phyloP scores from a whole-genome alignment of 108 stramenopile genomes.

The Skeletonema costatum region DNA sequence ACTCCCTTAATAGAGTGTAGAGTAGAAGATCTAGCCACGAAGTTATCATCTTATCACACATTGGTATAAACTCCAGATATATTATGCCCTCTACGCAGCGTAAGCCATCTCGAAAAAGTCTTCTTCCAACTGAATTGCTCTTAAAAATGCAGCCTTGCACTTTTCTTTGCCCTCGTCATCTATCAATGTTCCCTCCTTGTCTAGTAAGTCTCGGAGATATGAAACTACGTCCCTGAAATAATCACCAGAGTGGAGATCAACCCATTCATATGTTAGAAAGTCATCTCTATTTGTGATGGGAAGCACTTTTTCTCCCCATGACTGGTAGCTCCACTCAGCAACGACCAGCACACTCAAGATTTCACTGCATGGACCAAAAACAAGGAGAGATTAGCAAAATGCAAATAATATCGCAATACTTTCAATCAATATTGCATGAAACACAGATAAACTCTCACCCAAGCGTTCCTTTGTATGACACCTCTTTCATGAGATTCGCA shows the following conservation, averaged over 20 bases:
- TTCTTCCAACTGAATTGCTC: constrained; percentile 64
- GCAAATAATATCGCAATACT: not conserved
- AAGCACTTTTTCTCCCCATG: constrained; percentile 62
- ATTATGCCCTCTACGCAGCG: not conserved
- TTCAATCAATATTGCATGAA: not conserved
- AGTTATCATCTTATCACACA: too few species aligned
- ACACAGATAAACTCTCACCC: constrained; percentile 16
- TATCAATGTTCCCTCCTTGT: constrained; percentile 53
- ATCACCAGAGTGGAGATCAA: constrained; percentile 66
- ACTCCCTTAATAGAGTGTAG: too few species aligned
- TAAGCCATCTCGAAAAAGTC: constrained; percentile 76
- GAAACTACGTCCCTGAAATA: constrained; percentile 57
- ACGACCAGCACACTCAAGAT: constrained; percentile 72
- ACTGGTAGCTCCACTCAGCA: constrained; percentile 71
- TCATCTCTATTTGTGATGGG: constrained; percentile 46
- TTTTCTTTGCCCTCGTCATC: constrained; percentile 35
- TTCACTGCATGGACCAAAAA: constrained; percentile 21
- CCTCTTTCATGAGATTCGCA: constrained; percentile 52
- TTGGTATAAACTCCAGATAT: too few species aligned
- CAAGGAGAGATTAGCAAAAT: not conserved
- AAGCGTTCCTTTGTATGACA: constrained; percentile 48
- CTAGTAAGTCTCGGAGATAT: constrained; percentile 61
- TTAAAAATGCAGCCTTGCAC: constrained; percentile 51
- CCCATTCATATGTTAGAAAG: constrained; percentile 67
- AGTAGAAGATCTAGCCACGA: too few species aligned